Base-by-base conservation (phyloP, 2,329 filamentous ascomycete genomes). In the Claviceps digitariae region DNA sequence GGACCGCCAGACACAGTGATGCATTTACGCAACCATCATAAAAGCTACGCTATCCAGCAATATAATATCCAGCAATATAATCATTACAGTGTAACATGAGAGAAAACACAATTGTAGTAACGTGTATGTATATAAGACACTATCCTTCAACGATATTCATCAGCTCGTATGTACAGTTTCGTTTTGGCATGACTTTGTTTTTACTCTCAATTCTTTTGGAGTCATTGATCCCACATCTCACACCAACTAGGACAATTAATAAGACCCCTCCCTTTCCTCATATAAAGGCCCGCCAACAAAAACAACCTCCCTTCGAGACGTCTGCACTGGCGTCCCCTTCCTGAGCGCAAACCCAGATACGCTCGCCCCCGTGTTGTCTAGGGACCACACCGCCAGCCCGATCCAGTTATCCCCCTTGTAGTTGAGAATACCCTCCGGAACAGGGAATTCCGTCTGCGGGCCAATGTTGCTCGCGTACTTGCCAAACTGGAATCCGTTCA, bases 401-500 rank as follows among this genome's bases (percentile, higher is more conserved):
- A 90, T 61, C 66, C 78, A 86, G 59, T 91, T 91, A 34, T 72
- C 75, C 0, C 86, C 86, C 4, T 74, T 72, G 64, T 89, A 86
- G 62, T 90, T 77, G 50, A 88, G 69, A 23, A 90, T 74, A 23
- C 85, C 84, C 67, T 88, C 78, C 0, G 86, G 86, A 0, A 90
- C 85, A 1, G 84, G 84, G 63, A 83, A 90, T 2, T 66, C 72
- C 0, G 75, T 80, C 68, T 91, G 86, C 1, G 87, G 87, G 0
- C 87, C 87, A n/a, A 90, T 73, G 57, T 89, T 84, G 61, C 80
- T 82, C n/a, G 79, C 66, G 52, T 72, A 73, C 55, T 71, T 69
- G 7, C 74, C 74, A 55, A 82, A 89, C 64, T 90, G 85, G 66
- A 82, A 90, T 1, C 86, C 86, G 60, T 90, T 90, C 46, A 90